These are phyloP conservation scores for Thielaviopsis populi DNA, from an alignment of 2,329 filamentous ascomycete species.

Conservation along the genomic window DNA sequence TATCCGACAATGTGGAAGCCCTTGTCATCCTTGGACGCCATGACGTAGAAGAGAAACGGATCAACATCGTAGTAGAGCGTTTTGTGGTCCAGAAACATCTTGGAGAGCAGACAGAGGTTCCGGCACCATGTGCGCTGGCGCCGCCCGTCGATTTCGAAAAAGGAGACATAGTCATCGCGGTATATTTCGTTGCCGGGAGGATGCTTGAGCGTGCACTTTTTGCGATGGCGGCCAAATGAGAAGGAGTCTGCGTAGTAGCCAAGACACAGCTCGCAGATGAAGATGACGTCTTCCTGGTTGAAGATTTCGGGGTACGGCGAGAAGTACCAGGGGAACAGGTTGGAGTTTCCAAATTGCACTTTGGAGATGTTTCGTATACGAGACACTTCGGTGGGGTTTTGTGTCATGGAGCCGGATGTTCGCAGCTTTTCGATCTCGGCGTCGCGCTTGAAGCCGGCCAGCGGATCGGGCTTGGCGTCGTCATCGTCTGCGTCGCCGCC, in stretches of 20 bases:
- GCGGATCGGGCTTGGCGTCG: conserved; percentile 8
- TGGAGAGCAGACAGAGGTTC: conserved; percentile 84
- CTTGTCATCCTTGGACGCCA: conserved; percentile 77
- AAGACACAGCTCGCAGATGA: conserved; percentile 94
- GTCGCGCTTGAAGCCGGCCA: conserved; percentile 54
- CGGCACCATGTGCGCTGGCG: conserved; percentile 93
- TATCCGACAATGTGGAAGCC: conserved; percentile 97
- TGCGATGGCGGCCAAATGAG: conserved; percentile 70
- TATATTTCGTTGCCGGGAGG: conserved; percentile 98
- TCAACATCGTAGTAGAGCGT: conserved; percentile 99
- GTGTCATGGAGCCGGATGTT: conserved; percentile 93
- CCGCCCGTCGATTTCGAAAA: conserved; percentile 93
- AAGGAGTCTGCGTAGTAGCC: conserved; percentile 75
- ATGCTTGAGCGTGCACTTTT: conserved; percentile 81
- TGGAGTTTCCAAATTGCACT: conserved; percentile 82
- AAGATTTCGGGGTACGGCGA: conserved; percentile 89
- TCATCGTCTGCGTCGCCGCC: conserved; percentile 43
- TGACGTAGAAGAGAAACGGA: conserved; percentile 95
- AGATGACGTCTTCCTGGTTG: conserved; percentile 76
- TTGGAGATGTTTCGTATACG: conserved; percentile 88
- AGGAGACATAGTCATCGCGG: conserved; percentile 80
- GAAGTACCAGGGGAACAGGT: conserved; percentile 98
- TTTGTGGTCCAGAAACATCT: conserved; percentile 95
- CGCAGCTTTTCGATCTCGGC: conserved; percentile 94
- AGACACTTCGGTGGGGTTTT: conserved; percentile 92